Percentiles rank a stretch among this genome's conserved stretches.
These are phyloP conservation scores for Fusarium sp. DNA, from an alignment of 2,329 filamentous ascomycete genomes.

Conservation along the genomic window DNA sequence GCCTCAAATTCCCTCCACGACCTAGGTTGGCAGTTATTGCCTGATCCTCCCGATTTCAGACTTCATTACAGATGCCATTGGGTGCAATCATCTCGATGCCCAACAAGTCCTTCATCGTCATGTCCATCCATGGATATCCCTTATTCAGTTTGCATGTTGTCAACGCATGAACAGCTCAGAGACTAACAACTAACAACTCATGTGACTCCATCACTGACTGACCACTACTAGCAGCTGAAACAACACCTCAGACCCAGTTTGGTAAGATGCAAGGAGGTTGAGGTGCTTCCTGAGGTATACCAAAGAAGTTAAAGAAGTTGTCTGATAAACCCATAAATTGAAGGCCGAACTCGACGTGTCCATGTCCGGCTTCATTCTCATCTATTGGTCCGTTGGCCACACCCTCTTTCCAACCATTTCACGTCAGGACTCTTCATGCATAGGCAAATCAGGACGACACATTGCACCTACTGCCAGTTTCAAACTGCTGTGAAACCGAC, in stretches of 20 bases:
- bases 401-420: background rate
- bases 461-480: background rate
- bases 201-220: slow-evolving; percentile 18
- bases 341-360: slow-evolving; percentile 27
- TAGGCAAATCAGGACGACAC: slow-evolving; percentile 7
- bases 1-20: background rate
- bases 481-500: background rate
- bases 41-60: background rate
- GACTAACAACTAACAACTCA: slow-evolving; percentile 28
- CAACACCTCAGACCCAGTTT: background rate
- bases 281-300: background rate
- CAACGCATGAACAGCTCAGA: slow-evolving; percentile 38
- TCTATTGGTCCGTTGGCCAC: slow-evolving; percentile 27
- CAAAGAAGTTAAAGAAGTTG: background rate
- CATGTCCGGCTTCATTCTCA: slow-evolving; percentile 23
- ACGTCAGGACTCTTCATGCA: slow-evolving; percentile 33
- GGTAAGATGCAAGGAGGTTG: background rate
- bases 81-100: background rate
- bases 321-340: background rate
- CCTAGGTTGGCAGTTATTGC: background rate
- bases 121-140: background rate
- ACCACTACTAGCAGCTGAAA: slow-evolving; percentile 1
- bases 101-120: background rate
- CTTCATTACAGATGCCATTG: background rate
- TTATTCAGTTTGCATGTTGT: slow-evolving; percentile 12